Base-by-base conservation (phyloP, 129 eudicot species). In the Flaveria brownii region DNA sequence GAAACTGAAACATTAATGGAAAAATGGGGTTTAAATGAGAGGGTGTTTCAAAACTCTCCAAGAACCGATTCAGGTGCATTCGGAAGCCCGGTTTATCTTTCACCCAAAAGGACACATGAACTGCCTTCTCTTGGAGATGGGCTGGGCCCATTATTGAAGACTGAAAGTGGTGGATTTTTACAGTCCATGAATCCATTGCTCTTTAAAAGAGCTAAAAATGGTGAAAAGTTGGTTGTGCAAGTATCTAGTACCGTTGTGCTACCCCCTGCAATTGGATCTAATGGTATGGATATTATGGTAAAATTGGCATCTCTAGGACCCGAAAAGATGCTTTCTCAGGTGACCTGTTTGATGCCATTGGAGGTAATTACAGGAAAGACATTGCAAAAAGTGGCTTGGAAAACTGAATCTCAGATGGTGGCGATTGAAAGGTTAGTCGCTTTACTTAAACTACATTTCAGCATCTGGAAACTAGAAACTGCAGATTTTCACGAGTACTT, bases 1-100 rank as follows among this genome's bases (percentile, higher is more conserved):
- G 96, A 88, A 82, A 90, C 96, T 0, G 86, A 90, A 63, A 78
- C 83, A 59, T 84, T 90, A 76, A 90, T 90, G 96, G 78, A 76
- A 65, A 80, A 82, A 80, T 85, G 90, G 96, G 96, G 93, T 57
- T 75, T 90, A 22, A 82, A 82, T 42, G 93, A 90, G 65, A 68
- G 72, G 23, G 85, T 83, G 1, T 91, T 91, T 77, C 80, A 76
- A 70, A 42, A 84, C 71, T 85, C 90, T 77, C 97, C 92, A 36
- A 81, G 70, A 52, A 77, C 66, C 22, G 82, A 67, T 42, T 77
- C 86, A 1, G 89, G 89, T 86, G 96, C 89, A 12, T 91, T 88
- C 84, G 97, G 96, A 62, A 91, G 95, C 74, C 92, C 96, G 4
- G 84, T 89, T 20, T 86, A 86, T 80, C 71, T 82, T 55, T 82